Evolutionary conservation across 768 basidiomycete genomes (phyloP), one percentile per base, ranked within the genome.

Genomic region (Calvatia gigantea): DNA sequence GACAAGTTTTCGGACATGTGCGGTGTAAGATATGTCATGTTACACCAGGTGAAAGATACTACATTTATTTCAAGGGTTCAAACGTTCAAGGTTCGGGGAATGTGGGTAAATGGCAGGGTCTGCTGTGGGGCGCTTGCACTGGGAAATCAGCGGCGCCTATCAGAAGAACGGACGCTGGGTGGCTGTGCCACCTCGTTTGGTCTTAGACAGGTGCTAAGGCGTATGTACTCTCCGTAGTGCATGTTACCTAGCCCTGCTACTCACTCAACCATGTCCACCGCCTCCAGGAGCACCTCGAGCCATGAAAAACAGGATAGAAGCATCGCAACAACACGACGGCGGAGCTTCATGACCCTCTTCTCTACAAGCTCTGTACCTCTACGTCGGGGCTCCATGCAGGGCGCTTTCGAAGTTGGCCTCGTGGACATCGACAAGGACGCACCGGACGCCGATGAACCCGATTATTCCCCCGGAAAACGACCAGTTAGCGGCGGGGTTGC

Each of bases 301-400:
- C 41, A 21, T n/a, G 39, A 32, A 32, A 43, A 43, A 8, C 51
- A 43, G 19, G 33, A 50, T 15, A 33, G 48, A 23, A 8, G 25
- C 48, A 32, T 50, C 33, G 38, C 21, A 25, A 50, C 29, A 6
- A 15, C 53, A 53, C 65, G 69, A 0, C 62, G 72, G 29, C 65
- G 72, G 25, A 72, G 72, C 46, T 61, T 73, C 62, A 71, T 67
- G 56, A 63, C 62, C 4, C 66, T 75, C 44, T 68, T 75, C 51
- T 38, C 54, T 12, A 38, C 23, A 70, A 69, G 46, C 65, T 69
- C 21, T 65, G 73, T 46, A 62, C 68, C 60, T 66, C 68, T 35
- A 56, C 68, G 43, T 9, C 65, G 71, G 37, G 57, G 65, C 28
- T 64, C 63, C 31, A 48, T 60, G n/a, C 67, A 64, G 54, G 63